These are phyloP conservation scores for Persicaria tinctoria DNA, from an alignment of 148 eudicot genomes.

Conservation along the genomic window DNA sequence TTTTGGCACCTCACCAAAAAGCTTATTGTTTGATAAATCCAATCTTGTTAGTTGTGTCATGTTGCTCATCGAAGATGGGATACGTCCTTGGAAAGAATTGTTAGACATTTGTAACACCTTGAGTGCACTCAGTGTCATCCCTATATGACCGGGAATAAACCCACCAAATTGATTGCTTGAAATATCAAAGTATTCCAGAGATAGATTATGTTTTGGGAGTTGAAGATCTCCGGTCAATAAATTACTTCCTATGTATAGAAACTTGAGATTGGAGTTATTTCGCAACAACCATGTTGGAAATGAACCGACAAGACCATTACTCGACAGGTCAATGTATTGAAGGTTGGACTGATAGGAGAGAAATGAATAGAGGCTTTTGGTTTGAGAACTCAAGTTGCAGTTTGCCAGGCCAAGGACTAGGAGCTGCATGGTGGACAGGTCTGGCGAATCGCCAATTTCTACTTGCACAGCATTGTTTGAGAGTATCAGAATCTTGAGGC, in stretches of 20 bases:
- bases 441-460: neutral
- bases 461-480: neutral
- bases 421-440: neutral
- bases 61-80: neutral
- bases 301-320: neutral
- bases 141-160: too few species aligned
- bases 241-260: neutral
- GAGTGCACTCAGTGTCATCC: neutral
- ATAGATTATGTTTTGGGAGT: too few species aligned
- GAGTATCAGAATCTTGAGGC: neutral
- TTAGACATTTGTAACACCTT: neutral
- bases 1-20: neutral
- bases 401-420: neutral
- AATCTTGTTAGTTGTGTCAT: neutral
- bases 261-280: constrained; percentile 11
- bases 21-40: neutral
- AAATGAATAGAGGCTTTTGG: neutral
- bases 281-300: neutral
- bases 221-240: neutral
- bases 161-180: too few species aligned
- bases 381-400: neutral
- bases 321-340: constrained; percentile 2
- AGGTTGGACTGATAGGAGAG: neutral
- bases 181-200: too few species aligned
- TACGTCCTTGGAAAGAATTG: neutral